Percentiles rank a stretch among this genome's conserved stretches.
Conservation (phyloP, 2,329 filamentous ascomycete species). For the Xylaria sp. region DNA sequence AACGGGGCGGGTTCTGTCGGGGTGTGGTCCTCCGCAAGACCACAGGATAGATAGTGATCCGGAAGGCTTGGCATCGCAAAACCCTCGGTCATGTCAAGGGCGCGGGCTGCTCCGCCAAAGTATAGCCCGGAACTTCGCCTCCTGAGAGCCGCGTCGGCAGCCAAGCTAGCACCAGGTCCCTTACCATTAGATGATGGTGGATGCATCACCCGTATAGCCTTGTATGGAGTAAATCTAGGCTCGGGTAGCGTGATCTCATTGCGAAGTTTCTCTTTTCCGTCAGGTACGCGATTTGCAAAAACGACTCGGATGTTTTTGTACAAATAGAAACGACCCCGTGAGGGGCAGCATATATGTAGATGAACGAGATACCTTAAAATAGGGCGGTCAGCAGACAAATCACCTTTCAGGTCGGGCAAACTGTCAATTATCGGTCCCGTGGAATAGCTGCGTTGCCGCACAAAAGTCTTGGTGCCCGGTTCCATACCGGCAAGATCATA, state of each 20-base stretch:
- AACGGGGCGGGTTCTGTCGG: conserved; percentile 66
- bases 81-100: conserved; percentile 53
- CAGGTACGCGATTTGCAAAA: conserved; percentile 95
- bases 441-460: conserved; percentile 93
- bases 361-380: conserved; percentile 91
- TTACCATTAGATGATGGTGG: conserved; percentile 51
- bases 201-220: conserved; percentile 68
- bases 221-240: conserved; percentile 87
- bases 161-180: conserved; percentile 61
- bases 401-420: conserved; percentile 51
- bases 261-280: conserved; percentile 90
- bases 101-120: conserved; percentile 48
- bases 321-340: conserved; percentile 84
- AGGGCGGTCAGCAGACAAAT: conserved; percentile 64
- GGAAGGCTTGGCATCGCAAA: conserved; percentile 41
- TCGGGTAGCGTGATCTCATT: conserved; percentile 93
- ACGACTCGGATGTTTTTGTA: conserved; percentile 94
- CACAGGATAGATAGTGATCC: conserved; percentile 44
- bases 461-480: conserved; percentile 92
- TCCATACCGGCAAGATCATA: conserved; percentile 96
- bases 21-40: conserved; percentile 49
- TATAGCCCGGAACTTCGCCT: conserved; percentile 67
- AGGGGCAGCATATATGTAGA: conserved; percentile 89
- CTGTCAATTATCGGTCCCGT: conserved; percentile 85
- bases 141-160: conserved; percentile 69